Evolutionary conservation across 139 green algal species (phyloP).

Genomic region (Closterium sp.): DNA sequence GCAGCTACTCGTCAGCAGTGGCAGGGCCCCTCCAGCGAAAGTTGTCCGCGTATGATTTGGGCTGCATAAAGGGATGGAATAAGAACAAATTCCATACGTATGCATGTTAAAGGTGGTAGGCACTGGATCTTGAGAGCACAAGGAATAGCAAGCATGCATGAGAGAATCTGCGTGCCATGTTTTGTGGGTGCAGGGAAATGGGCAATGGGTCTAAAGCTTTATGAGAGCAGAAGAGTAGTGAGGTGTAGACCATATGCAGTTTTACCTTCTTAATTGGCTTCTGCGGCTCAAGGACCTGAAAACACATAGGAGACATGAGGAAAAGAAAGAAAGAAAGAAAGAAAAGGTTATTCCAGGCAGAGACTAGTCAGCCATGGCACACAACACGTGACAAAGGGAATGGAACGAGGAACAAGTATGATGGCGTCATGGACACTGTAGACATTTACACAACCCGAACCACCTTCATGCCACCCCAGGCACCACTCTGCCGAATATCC

Average conservation of each 20-base stretch:
- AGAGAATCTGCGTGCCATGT: too few relatives aligned
- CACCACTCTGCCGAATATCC: too few relatives aligned
- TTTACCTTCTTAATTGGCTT: slow-evolving; percentile 41
- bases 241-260: neutral
- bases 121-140: too few relatives aligned
- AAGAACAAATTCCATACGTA: too few relatives aligned
- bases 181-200: neutral
- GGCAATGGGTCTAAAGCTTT: too few relatives aligned
- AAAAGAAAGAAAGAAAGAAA: neutral
- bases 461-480: too few relatives aligned
- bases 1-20: slow-evolving; percentile 2
- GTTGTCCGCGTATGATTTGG: slow-evolving; percentile 51
- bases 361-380: neutral
- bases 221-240: neutral
- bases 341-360: neutral
- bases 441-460: too few relatives aligned
- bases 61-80: slow-evolving; percentile 15
- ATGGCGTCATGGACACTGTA: neutral
- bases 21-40: slow-evolving; percentile 53
- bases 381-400: neutral
- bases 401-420: neutral
- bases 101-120: too few relatives aligned
- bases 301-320: neutral
- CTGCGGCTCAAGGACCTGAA: slow-evolving; percentile 41
- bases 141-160: too few relatives aligned